These are phyloP conservation scores for Xylaria telfairii DNA, from an alignment of 495 filamentous ascomycete species.

Conservation along the genomic window DNA sequence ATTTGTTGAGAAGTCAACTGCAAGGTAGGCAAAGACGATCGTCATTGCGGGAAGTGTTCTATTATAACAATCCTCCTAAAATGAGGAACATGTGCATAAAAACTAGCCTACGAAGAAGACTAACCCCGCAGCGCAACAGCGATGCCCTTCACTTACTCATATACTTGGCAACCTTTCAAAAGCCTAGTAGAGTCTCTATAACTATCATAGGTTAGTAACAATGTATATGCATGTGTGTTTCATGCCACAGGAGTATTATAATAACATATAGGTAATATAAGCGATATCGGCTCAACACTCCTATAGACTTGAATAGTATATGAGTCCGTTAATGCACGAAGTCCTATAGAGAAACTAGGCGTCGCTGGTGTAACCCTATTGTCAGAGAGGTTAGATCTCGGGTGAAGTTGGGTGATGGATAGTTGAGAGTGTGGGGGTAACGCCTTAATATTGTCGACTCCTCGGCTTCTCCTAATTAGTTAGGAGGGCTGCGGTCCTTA, in stretches of 20 bases:
- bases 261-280: neutral
- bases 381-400: neutral
- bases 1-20: neutral
- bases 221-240: neutral
- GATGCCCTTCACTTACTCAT: too few relatives aligned
- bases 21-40: neutral
- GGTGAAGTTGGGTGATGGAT: neutral
- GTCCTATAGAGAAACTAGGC: neutral
- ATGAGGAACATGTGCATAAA: too few relatives aligned
- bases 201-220: too few relatives aligned
- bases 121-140: too few relatives aligned
- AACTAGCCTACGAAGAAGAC: too few relatives aligned
- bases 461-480: neutral
- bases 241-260: neutral
- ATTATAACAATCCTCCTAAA: too few relatives aligned
- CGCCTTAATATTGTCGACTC: neutral
- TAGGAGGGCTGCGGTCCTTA: neutral
- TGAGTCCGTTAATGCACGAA: neutral
- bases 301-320: neutral
- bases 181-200: too few relatives aligned
- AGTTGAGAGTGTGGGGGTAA: neutral
- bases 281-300: neutral
- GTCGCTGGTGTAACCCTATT: neutral
- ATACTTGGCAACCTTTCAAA: too few relatives aligned
- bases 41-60: neutral